Evolutionary conservation across 2,329 filamentous ascomycete species (phyloP).

Genomic region (Aspergillus caelatus): DNA sequence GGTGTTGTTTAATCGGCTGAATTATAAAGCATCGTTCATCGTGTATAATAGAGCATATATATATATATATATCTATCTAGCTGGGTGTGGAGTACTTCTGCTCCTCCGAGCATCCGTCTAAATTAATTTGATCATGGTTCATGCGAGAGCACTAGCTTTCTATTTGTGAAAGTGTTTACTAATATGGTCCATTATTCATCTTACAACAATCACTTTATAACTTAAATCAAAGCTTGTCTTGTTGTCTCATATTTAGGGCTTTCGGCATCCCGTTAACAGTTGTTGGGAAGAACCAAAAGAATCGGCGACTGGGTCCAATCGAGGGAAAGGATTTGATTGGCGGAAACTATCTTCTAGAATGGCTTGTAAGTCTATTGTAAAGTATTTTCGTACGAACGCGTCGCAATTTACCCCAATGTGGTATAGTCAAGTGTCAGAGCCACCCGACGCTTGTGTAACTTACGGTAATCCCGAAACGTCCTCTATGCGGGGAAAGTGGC

Average conservation of each 20-base stretch:
- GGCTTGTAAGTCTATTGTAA: not conserved
- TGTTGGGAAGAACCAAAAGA: not conserved
- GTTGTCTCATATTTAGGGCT: not conserved
- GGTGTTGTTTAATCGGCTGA: not conserved
- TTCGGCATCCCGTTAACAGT: not conserved
- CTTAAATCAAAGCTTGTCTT: not conserved
- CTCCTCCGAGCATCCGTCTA: not conserved
- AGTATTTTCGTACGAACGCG: not conserved
- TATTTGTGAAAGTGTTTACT: too few species aligned
- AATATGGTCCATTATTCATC: too few species aligned
- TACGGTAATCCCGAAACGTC: not conserved
- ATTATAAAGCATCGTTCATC: not conserved
- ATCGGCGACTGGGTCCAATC: too few species aligned
- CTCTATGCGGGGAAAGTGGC: constrained; percentile 9
- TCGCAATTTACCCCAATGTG: not conserved
- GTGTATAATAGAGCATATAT: not conserved
- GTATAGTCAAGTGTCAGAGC: not conserved
- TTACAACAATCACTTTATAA: not conserved
- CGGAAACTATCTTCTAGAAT: not conserved
- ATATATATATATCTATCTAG: not conserved
- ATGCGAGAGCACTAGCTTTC: not conserved
- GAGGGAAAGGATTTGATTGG: not conserved
- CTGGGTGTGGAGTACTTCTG: not conserved
- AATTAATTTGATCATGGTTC: not conserved
- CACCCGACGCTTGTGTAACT: not conserved